A percentile compares a stretch with the other conserved stretches of the same genome.
phyloP scores from a whole-genome alignment of 2,329 filamentous ascomycete species.

The Hymenoscyphus linearis region DNA sequence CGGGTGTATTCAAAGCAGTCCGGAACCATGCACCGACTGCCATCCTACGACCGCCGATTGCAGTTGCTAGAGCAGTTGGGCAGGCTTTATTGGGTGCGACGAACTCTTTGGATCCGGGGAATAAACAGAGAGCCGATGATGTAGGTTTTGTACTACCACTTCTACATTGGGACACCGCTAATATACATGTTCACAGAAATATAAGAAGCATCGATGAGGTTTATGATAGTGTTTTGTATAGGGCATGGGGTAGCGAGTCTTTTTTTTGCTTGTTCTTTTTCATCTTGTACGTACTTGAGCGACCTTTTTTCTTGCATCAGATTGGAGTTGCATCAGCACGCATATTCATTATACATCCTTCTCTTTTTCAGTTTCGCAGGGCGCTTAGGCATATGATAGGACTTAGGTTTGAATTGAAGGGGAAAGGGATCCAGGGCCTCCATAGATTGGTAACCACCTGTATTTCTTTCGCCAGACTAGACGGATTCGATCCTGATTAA shows the following conservation, averaged over 20 bases:
- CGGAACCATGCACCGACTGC: slow-evolving; percentile 84
- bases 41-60: slow-evolving; percentile 84
- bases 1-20: slow-evolving; percentile 74
- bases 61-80: slow-evolving; percentile 80
- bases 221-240: slow-evolving; percentile 19
- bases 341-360: background rate
- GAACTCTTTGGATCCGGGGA: slow-evolving; percentile 81
- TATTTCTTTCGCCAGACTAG: background rate
- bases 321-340: slow-evolving; percentile 1
- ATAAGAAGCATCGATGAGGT: slow-evolving; percentile 30
- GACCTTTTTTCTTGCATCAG: background rate
- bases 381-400: background rate
- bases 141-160: slow-evolving; percentile 56
- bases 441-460: background rate
- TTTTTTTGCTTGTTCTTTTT: slow-evolving; percentile 1
- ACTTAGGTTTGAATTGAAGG: background rate
- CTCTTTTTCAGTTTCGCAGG: background rate
- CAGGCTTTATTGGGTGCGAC: slow-evolving; percentile 88
- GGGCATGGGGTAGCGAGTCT: slow-evolving; percentile 3
- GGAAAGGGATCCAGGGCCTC: background rate
- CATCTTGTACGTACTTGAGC: background rate
- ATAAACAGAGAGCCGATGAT: slow-evolving; percentile 78
- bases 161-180: slow-evolving; percentile 2
- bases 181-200: slow-evolving; percentile 29
- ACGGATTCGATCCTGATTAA: background rate